Evolutionary conservation across 2,329 filamentous ascomycete genomes (phyloP).

Genomic region (Talaromyces sp.): DNA sequence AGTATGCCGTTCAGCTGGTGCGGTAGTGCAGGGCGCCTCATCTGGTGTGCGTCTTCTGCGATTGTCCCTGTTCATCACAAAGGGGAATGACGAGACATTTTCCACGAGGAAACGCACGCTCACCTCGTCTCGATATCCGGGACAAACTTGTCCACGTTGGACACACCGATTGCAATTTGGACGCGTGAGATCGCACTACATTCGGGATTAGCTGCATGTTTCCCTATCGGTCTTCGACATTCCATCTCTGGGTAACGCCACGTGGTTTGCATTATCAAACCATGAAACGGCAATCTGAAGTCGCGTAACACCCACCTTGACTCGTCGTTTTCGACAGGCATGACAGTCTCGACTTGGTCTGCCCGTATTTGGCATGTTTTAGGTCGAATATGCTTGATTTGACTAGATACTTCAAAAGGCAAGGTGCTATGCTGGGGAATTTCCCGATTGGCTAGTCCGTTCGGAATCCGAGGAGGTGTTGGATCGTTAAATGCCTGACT

Average conservation of each 20-base stretch:
- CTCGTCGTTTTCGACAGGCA: background rate
- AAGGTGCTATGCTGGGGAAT: background rate
- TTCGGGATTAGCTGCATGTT: background rate
- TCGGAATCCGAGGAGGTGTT: background rate
- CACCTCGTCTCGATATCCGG: background rate
- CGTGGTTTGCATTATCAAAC: background rate
- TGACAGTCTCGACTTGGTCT: background rate
- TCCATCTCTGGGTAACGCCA: background rate
- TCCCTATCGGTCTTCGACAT: background rate
- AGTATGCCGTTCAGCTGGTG: background rate
- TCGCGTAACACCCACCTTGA: background rate
- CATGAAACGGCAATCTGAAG: background rate
- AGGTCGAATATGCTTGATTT: background rate
- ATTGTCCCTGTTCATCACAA: background rate
- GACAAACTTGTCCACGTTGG: background rate
- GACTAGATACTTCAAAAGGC: no score
- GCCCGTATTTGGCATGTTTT: background rate
- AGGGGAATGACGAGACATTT: background rate
- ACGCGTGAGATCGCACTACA: background rate
- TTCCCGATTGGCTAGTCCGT: background rate
- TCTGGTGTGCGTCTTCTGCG: background rate
- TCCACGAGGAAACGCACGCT: background rate
- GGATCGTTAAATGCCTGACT: background rate
- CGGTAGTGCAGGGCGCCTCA: background rate
- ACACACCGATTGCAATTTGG: background rate